phyloP scores from a whole-genome alignment of 2,329 filamentous ascomycete species.

The Eutypella sp. region DNA sequence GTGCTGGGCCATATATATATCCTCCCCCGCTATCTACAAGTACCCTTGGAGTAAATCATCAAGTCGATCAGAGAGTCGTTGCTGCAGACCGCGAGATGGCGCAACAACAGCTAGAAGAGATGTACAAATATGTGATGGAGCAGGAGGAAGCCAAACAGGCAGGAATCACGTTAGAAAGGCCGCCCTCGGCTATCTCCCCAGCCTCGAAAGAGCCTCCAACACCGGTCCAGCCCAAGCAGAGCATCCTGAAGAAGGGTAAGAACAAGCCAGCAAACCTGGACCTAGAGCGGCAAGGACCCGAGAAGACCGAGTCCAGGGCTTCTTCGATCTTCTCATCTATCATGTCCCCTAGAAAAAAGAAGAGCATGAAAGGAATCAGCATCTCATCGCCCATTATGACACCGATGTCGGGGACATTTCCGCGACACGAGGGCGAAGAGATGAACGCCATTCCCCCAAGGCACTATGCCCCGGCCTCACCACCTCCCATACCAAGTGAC shows the following conservation, averaged over 20 bases:
- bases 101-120: constrained; percentile 78
- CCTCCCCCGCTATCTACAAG: constrained; percentile 43
- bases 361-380: constrained; percentile 43
- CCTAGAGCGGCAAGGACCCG: constrained; percentile 36
- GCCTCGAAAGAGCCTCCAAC: constrained; percentile 24
- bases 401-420: constrained; percentile 56
- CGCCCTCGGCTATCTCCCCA: constrained; percentile 35
- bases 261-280: constrained; percentile 32
- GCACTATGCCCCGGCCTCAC: constrained; percentile 52
- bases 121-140: constrained; percentile 90
- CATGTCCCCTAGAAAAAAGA: constrained; percentile 53
- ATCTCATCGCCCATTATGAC: constrained; percentile 65
- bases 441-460: constrained; percentile 54
- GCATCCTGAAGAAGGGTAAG: constrained; percentile 38
- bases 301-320: constrained; percentile 50
- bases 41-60: constrained; percentile 58
- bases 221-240: constrained; percentile 35
- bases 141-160: constrained; percentile 67
- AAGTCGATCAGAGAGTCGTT: constrained; percentile 73
- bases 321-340: constrained; percentile 58
- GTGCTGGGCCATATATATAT: constrained; percentile 39
- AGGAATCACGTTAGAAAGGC: constrained; percentile 44
- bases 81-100: constrained; percentile 69
- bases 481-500: constrained; percentile 50
- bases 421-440: constrained; percentile 49